phyloP scores from a whole-genome alignment of 2,329 filamentous ascomycete genomes.

The Botrytis byssoidea region DNA sequence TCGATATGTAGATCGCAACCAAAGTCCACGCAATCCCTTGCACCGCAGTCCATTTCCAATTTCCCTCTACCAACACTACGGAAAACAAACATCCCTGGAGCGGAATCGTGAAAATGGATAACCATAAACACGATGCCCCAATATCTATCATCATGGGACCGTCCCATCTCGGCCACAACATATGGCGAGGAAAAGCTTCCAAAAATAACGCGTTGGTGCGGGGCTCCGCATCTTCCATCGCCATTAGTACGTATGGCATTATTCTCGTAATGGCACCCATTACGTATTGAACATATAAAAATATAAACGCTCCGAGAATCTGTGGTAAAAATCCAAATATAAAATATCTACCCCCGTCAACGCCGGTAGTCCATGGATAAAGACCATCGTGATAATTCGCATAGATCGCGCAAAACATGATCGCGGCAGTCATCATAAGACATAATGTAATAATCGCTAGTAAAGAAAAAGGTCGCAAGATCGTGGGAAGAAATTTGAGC shows the following conservation, averaged over 20 bases:
- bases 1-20: constrained; percentile 68
- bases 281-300: constrained; percentile 76
- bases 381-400: constrained; percentile 63
- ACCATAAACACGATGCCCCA: constrained; percentile 70
- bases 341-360: constrained; percentile 76
- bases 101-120: constrained; percentile 76
- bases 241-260: constrained; percentile 76
- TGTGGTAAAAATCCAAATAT: constrained; percentile 83
- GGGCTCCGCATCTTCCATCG: constrained; percentile 57
- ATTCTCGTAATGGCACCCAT: constrained; percentile 72
- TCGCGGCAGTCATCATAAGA: constrained; percentile 66
- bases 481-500: constrained; percentile 68
- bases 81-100: constrained; percentile 77
- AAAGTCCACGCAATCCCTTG: constrained; percentile 77
- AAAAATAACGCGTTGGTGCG: constrained; percentile 67
- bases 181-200: constrained; percentile 57
- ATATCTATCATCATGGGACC: constrained; percentile 67
- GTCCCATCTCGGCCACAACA: constrained; percentile 66
- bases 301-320: constrained; percentile 65
- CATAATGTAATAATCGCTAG: constrained; percentile 59
- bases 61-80: constrained; percentile 53
- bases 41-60: constrained; percentile 78
- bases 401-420: constrained; percentile 72
- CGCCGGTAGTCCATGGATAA: constrained; percentile 61
- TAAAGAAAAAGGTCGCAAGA: constrained; percentile 67